A percentile compares a stretch with the other conserved stretches of the same genome.
Evolutionary conservation across 352 stramenopile species (phyloP).

Genomic region (Thraustochytrium striatum): DNA sequence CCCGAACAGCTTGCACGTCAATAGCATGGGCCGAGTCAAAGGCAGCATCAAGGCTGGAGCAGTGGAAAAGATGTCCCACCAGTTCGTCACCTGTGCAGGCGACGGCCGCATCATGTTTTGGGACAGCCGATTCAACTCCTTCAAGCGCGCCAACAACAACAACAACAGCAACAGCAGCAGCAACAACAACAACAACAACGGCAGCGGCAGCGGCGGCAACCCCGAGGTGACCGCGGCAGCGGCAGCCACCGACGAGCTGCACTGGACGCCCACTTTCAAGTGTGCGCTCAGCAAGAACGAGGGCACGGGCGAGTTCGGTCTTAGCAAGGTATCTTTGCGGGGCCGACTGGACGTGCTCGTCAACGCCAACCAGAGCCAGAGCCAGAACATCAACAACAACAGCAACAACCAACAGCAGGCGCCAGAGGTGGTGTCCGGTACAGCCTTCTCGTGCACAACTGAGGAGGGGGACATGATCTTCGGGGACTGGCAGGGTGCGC

Average conservation of each 20-base stretch:
- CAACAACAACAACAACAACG: no score
- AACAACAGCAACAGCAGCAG: no score
- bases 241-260: conserved; percentile 65
- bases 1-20: conserved; percentile 57
- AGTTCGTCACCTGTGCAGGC: conserved; percentile 83
- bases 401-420: neutral
- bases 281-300: conserved; percentile 72
- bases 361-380: neutral
- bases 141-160: neutral
- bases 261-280: conserved; percentile 74
- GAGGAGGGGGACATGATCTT: conserved; percentile 83
- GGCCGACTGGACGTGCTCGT: conserved; percentile 61
- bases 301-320: conserved; percentile 62
- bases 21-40: neutral
- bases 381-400: neutral
- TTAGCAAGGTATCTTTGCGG: conserved; percentile 69
- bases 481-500: conserved; percentile 69
- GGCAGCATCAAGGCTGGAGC: conserved; percentile 42
- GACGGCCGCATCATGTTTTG: conserved; percentile 85
- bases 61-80: conserved; percentile 63
- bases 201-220: neutral
- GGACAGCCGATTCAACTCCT: conserved; percentile 75
- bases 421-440: conserved; percentile 59
- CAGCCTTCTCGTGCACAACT: conserved; percentile 71
- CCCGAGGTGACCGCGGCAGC: no score